Conservation (phyloP, 2,329 filamentous ascomycete species). For the Colletotrichum trifolii region DNA sequence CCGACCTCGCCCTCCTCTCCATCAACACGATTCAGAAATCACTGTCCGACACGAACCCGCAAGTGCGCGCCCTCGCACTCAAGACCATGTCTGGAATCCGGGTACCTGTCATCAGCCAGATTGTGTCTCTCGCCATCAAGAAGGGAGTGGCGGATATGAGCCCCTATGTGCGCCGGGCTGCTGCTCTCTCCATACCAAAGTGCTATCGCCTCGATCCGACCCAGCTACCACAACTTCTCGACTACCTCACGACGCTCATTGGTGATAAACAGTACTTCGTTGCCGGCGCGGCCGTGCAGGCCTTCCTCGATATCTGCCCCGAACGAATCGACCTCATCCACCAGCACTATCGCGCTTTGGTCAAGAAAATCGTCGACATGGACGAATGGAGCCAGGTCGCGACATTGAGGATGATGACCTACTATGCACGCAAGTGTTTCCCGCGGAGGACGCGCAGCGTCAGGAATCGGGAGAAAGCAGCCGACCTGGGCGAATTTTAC, state of each 20-base stretch:
- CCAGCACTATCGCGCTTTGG: constrained; percentile 84
- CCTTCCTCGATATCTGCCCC: constrained; percentile 90
- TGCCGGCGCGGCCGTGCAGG: constrained; percentile 90
- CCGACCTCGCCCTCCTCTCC: constrained; percentile 92
- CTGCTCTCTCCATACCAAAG: constrained; percentile 93
- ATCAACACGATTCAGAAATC: constrained; percentile 99
- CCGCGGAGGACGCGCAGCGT: constrained; percentile 73
- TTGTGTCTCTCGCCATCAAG: constrained; percentile 95
- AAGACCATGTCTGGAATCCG: constrained; percentile 97
- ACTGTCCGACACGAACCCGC: constrained; percentile 89
- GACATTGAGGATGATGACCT: constrained; percentile 81
- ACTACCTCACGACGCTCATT: constrained; percentile 81
- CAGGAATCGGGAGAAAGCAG: constrained; percentile 52
- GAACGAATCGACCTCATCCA: constrained; percentile 90
- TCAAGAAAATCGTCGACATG: constrained; percentile 96
- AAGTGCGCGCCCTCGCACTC: constrained; percentile 89
- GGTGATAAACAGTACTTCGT: constrained; percentile 97
- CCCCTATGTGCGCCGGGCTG: constrained; percentile 90
- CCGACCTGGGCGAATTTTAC: constrained; percentile 80
- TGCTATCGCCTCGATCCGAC: constrained; percentile 91
- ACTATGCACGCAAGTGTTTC: constrained; percentile 90
- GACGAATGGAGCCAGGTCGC: constrained; percentile 97
- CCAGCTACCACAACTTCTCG: constrained; percentile 85
- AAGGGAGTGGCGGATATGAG: constrained; percentile 95
- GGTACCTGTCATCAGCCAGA: constrained; percentile 98